Percentiles rank a stretch among this genome's conserved stretches.
phyloP scores from a whole-genome alignment of 2,329 filamentous ascomycete genomes.

The Scytalidium lignicola region DNA sequence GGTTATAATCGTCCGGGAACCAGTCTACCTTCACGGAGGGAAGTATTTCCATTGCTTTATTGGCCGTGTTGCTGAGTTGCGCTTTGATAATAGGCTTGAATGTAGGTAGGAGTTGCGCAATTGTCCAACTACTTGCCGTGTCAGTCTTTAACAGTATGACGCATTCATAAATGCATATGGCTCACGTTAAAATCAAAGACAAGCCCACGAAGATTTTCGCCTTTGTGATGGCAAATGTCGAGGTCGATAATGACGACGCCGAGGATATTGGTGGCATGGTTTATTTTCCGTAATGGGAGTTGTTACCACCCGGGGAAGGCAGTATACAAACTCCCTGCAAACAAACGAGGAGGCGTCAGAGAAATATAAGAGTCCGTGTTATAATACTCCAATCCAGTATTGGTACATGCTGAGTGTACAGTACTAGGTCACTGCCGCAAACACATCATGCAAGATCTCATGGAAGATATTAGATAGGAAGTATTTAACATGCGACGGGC shows the following conservation, averaged over 20 bases:
- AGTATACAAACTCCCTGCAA: too few relatives aligned
- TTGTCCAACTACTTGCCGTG: constrained; percentile 37
- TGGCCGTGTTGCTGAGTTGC: constrained; percentile 20
- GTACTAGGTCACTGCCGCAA: too few relatives aligned
- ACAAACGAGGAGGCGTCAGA: too few relatives aligned
- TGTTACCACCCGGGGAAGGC: too few relatives aligned
- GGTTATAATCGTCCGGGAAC: constrained; percentile 21
- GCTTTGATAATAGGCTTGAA: constrained; percentile 40
- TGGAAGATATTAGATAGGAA: too few relatives aligned
- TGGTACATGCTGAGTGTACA: too few relatives aligned
- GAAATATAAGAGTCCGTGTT: too few relatives aligned
- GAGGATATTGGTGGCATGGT: background rate
- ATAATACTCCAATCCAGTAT: too few relatives aligned
- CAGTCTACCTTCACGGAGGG: constrained; percentile 26
- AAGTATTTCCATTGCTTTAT: constrained; percentile 21
- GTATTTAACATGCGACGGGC: too few relatives aligned
- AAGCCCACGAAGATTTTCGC: constrained; percentile 16
- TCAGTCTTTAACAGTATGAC: background rate
- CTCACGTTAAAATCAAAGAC: constrained; percentile 24
- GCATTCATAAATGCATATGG: constrained; percentile 2
- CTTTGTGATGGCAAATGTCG: constrained; percentile 19
- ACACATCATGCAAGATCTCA: too few relatives aligned
- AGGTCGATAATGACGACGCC: background rate
- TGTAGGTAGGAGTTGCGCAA: constrained; percentile 38
- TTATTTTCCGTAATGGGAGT: background rate